These are phyloP conservation scores for Pseudogymnoascus sp. DNA, from an alignment of 2,329 filamentous ascomycete genomes.

Conservation along the genomic window DNA sequence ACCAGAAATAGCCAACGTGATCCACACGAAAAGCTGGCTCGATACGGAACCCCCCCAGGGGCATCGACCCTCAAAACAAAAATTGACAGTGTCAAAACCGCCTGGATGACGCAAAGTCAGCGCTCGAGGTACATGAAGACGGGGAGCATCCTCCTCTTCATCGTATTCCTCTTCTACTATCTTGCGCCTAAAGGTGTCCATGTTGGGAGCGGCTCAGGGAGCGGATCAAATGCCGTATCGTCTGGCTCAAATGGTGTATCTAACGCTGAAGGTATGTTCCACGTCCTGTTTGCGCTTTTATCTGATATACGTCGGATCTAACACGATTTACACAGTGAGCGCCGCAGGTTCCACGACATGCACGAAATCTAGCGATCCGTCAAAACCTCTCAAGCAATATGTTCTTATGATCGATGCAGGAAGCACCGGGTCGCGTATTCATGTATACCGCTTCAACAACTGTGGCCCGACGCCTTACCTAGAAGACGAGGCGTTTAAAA, in stretches of 20 bases:
- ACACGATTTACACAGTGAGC: constrained; percentile 17
- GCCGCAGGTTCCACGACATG: constrained; percentile 63
- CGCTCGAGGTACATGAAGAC: constrained; percentile 60
- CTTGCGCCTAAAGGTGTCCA: constrained; percentile 46
- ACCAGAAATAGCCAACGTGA: constrained; percentile 54
- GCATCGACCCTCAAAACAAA: constrained; percentile 36
- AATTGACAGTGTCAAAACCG: constrained; percentile 49
- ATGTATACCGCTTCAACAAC: constrained; percentile 99
- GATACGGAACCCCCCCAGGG: constrained; percentile 45
- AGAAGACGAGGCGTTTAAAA: constrained; percentile 86
- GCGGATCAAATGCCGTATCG: constrained; percentile 15
- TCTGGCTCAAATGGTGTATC: constrained; percentile 2
- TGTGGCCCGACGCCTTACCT: constrained; percentile 92
- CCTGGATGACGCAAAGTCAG: constrained; percentile 57
- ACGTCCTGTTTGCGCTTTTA: neutral
- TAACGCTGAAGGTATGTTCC: constrained; percentile 19
- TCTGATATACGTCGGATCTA: neutral
- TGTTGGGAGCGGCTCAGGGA: neutral
- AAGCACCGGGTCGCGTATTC: constrained; percentile 94
- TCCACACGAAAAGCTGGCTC: constrained; percentile 57
- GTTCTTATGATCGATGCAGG: constrained; percentile 98
- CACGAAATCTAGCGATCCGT: constrained; percentile 72
- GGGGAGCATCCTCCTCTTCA: constrained; percentile 51
- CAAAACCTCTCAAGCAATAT: constrained; percentile 94
- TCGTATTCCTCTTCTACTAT: constrained; percentile 58